Evolutionary conservation across 305 asterid species (phyloP).

Genomic region (Lippia alba): DNA sequence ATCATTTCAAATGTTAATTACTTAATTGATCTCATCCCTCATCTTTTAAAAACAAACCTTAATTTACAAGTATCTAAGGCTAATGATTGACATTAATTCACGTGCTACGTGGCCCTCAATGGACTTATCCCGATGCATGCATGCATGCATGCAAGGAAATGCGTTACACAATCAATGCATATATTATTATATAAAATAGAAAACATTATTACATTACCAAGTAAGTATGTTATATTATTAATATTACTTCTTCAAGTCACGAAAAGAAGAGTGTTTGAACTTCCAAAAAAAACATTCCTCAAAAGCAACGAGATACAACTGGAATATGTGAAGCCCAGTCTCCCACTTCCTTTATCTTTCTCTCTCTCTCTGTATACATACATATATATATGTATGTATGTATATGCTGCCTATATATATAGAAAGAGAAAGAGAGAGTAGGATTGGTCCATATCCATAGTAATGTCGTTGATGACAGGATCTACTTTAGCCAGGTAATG

Average conservation of each 20-base stretch:
- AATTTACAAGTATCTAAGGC: conserved; percentile 1
- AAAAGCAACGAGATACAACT: conserved; percentile 79
- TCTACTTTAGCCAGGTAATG: conserved; percentile 59
- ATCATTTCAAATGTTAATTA: too few species aligned
- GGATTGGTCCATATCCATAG: conserved; percentile 45
- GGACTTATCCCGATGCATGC: conserved; percentile 39
- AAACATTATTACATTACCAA: conserved; percentile 10
- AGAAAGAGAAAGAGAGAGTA: conserved; percentile 33
- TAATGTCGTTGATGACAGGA: conserved; percentile 45
- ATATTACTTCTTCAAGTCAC: conserved; percentile 41
- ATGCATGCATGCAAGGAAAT: conserved; percentile 45
- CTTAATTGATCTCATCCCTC: neutral
- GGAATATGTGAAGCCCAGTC: conserved; percentile 40
- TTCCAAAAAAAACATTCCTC: conserved; percentile 59
- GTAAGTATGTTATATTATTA: conserved; percentile 6
- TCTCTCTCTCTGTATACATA: conserved; percentile 23
- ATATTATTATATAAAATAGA: neutral
- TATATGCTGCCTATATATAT: neutral
- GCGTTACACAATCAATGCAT: conserved; percentile 38
- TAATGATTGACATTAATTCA: conserved; percentile 51
- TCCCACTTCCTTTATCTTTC: conserved; percentile 44
- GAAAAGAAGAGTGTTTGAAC: conserved; percentile 46
- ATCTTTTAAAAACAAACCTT: conserved; percentile 1
- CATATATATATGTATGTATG: neutral
- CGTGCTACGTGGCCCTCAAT: conserved; percentile 55